These are phyloP conservation scores for Cucumis hystrix DNA, from an alignment of 306 rosid species.

Conservation along the genomic window DNA sequence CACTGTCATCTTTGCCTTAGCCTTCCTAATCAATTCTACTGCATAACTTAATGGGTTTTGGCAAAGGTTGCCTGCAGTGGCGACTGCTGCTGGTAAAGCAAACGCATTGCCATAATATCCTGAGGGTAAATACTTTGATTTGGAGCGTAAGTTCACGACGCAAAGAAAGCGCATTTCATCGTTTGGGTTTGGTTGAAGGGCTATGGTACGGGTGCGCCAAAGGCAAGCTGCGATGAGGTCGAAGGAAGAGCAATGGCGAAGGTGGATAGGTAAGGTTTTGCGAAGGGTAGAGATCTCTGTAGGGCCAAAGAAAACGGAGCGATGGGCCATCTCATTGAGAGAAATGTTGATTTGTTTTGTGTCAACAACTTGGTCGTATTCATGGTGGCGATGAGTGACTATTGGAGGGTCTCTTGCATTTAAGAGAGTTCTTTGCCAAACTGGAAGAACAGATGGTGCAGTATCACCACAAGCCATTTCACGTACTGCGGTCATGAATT, in stretches of 20 bases:
- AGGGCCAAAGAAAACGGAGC: not conserved
- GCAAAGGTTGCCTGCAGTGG: conserved; percentile 25
- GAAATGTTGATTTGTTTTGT: not conserved
- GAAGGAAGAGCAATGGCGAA: not conserved
- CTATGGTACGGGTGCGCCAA: conserved; percentile 7
- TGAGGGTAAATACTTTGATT: conserved; percentile 21
- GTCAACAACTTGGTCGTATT: not conserved
- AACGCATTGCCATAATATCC: conserved; percentile 50
- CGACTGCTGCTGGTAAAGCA: conserved; percentile 20
- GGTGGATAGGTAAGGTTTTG: not conserved
- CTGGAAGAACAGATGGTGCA: conserved; percentile 9
- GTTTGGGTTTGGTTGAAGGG: not conserved
- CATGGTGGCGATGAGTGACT: conserved; percentile 2
- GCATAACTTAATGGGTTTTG: conserved; percentile 32
- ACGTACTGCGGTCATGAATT: not conserved
- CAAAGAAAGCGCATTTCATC: not conserved
- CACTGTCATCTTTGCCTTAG: conserved; percentile 22
- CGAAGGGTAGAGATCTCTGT: not conserved
- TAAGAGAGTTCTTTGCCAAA: conserved; percentile 17
- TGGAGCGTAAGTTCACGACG: not conserved
- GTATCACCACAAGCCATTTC: conserved; percentile 8
- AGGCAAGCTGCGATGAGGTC: conserved; percentile 10
- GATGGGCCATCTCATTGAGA: not conserved
- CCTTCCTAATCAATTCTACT: conserved; percentile 28
- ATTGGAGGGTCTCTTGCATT: conserved; percentile 8